Evolutionary conservation across 73 alveolate genomes (phyloP), one percentile per base, ranked within the genome.

Genomic region (Paramecium tetraurelia): DNA sequence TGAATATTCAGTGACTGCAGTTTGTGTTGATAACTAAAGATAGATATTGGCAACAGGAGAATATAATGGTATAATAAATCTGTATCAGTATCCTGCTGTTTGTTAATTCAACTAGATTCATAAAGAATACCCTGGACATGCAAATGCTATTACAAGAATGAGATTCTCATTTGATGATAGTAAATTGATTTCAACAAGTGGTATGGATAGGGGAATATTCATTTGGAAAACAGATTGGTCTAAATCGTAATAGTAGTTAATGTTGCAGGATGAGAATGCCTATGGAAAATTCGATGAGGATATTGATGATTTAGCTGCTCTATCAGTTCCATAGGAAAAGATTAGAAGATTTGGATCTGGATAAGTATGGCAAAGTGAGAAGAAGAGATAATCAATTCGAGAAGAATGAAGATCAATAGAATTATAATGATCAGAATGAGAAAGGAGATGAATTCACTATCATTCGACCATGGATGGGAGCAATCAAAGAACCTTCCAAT

Each of bases 181-280:
- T 75, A 95, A 92, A 85, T 93, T 98, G 27, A 93, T 97, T 5
- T 86, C 99, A 14, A 97, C 97, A 31, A 99, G 99, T 31, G 99
- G 99, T n/a, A 95, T 96, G 96, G 99, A 98, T 92, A 97, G 98
- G 86, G 95, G 98, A 59, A 96, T 97, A 5, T 96, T 98, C 53
- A 92, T 97, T 10, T 98, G 99, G 99, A 96, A 96, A 68, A 97
- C 99, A 38, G 99, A 98, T 50, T 50, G 68, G 68, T 50, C 68
- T 12, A 50, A 50, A 50, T 50, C 22, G 0, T n/a, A 50, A 50
- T 50, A 50, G n/a, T 50, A 12, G 27, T 16, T 50, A 85, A 70
- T 71, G n/a, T 83, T 29, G 21, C 18, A 40, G 20, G 92, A 92
- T 8, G 92, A 92, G 11, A 57, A 46, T 14, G 41, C 29, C 3